Percentiles rank a stretch among this genome's conserved stretches.
Conservation (phyloP, 352 stramenopile genomes). For the Elongisporangium anandrum region DNA sequence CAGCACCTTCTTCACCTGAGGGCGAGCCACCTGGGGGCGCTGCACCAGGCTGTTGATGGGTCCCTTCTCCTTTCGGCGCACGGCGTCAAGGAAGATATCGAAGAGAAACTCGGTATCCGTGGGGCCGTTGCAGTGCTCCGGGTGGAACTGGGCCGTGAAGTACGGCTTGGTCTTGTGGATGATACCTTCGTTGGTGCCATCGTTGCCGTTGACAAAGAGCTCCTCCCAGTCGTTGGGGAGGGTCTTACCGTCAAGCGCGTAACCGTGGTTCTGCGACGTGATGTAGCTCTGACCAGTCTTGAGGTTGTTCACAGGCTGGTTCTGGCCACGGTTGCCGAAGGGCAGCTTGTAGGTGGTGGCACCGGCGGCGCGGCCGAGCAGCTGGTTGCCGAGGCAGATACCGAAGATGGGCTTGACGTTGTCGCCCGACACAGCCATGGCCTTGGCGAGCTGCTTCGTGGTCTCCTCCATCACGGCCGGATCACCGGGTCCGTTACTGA, state of each 20-base stretch:
- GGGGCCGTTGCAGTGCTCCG: constrained; percentile 94
- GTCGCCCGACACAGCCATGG: constrained; percentile 78
- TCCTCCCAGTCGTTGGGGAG: constrained; percentile 94
- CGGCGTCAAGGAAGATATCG: constrained; percentile 94
- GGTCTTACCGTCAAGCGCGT: constrained; percentile 91
- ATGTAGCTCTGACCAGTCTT: constrained; percentile 97
- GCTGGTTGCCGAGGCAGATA: constrained; percentile 99
- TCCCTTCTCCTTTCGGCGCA: constrained; percentile 66
- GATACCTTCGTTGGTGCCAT: constrained; percentile 99
- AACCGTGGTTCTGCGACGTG: constrained; percentile 99
- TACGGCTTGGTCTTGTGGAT: constrained; percentile 96
- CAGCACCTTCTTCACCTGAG: constrained; percentile 94
- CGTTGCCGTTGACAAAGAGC: constrained; percentile 99
- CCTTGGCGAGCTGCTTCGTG: constrained; percentile 88
- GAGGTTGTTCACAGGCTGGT: constrained; percentile 96
- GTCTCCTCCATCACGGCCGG: constrained; percentile 93
- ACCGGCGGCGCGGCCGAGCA: constrained; percentile 93
- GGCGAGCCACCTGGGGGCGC: constrained; percentile 49
- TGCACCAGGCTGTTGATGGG: constrained; percentile 74
- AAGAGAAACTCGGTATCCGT: constrained; percentile 98
- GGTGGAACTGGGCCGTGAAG: constrained; percentile 99
- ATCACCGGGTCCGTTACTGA: constrained; percentile 97
- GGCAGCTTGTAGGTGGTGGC: constrained; percentile 96
- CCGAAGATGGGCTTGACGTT: constrained; percentile 96
- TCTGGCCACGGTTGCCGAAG: constrained; percentile 98